Percentiles rank a stretch among this genome's conserved stretches.
phyloP scores from a whole-genome alignment of 2,329 filamentous ascomycete genomes.

The Davidsoniella virescens region DNA sequence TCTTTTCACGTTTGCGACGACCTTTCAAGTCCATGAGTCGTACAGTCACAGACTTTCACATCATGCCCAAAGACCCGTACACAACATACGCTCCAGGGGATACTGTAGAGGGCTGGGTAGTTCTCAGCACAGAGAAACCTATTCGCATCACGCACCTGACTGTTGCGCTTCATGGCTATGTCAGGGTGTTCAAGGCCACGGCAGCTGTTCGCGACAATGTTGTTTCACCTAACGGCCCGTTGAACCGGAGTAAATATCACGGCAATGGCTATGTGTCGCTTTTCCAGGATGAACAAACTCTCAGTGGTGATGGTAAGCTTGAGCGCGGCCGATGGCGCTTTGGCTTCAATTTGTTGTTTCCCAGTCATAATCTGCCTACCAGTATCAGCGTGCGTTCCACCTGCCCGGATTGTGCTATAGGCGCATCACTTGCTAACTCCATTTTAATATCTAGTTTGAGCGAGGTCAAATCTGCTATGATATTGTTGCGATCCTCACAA shows the following conservation, averaged over 20 bases:
- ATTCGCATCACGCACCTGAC: conserved; percentile 66
- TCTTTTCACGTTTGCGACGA: conserved; percentile 37
- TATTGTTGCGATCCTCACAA: conserved; percentile 75
- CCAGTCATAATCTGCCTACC: conserved; percentile 56
- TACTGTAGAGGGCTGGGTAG: conserved; percentile 54
- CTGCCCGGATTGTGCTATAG: background rate
- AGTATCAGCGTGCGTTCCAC: conserved; percentile 69
- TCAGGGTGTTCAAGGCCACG: conserved; percentile 60
- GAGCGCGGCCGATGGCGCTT: conserved; percentile 65
- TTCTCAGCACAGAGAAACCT: conserved; percentile 57
- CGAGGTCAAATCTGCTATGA: conserved; percentile 85
- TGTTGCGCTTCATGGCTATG: conserved; percentile 61
- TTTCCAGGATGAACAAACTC: conserved; percentile 66
- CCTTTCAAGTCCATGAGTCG: conserved; percentile 37
- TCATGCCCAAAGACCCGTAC: conserved; percentile 61
- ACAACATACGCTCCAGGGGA: conserved; percentile 63
- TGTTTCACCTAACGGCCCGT: conserved; percentile 6
- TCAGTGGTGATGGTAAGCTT: conserved; percentile 63
- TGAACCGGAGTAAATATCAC: conserved; percentile 34
- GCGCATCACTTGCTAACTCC: too few species aligned
- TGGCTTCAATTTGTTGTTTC: conserved; percentile 58
- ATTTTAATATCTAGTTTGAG: conserved; percentile 53
- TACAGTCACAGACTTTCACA: conserved; percentile 61
- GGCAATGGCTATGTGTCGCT: conserved; percentile 66
- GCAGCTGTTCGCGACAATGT: conserved; percentile 34